A percentile compares a stretch with the other conserved stretches of the same genome.
phyloP scores from a whole-genome alignment of 768 basidiomycete genomes.

The Lanmaoa rubissima region DNA sequence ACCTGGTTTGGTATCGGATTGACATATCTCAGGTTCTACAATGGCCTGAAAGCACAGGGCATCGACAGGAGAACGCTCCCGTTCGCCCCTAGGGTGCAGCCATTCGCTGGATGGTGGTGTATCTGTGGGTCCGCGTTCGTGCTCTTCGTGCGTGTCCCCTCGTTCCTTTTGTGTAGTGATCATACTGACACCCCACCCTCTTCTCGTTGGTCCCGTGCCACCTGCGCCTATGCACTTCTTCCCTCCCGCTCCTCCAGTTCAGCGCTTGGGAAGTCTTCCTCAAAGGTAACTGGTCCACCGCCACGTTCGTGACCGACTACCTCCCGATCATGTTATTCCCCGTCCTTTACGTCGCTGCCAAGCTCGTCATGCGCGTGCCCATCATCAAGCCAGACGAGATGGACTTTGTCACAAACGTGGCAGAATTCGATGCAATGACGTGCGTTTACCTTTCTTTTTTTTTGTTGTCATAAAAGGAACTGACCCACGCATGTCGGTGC shows the following conservation, averaged over 20 bases:
- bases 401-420: constrained; percentile 26
- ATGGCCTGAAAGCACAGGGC: constrained; percentile 50
- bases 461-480: too few relatives aligned
- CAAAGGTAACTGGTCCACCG: constrained; percentile 36
- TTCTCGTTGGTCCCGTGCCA: too few relatives aligned
- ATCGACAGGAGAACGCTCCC: constrained; percentile 48
- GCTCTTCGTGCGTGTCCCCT: constrained; percentile 34
- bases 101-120: constrained; percentile 40
- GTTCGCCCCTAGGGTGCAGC: constrained; percentile 41
- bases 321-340: constrained; percentile 45
- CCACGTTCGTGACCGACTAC: constrained; percentile 43
- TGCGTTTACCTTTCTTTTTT: background rate
- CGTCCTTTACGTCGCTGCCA: constrained; percentile 39
- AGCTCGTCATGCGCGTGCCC: constrained; percentile 11
- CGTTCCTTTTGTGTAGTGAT: too few relatives aligned
- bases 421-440: constrained; percentile 32
- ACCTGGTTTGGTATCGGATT: constrained; percentile 46
- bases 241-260: constrained; percentile 25
- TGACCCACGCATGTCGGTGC: background rate
- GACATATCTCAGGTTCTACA: constrained; percentile 46
- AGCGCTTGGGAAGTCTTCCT: constrained; percentile 44
- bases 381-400: constrained; percentile 15
- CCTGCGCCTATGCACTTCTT: too few relatives aligned
- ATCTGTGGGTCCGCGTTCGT: constrained; percentile 27
- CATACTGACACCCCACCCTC: background rate